phyloP scores from a whole-genome alignment of 495 filamentous ascomycete species.

The Penicillium daleae region DNA sequence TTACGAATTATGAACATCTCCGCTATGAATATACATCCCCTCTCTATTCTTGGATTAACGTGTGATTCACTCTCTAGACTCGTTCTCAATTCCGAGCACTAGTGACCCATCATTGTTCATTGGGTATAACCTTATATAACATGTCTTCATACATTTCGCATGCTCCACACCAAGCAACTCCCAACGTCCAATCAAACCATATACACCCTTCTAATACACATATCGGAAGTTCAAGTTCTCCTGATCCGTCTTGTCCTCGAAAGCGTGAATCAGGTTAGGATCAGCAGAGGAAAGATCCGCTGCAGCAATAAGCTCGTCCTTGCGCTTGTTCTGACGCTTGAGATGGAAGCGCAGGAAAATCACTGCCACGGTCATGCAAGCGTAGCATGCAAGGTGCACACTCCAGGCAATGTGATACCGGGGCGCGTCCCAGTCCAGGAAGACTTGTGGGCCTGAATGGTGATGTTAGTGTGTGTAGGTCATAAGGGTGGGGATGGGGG shows the following conservation, averaged over 20 bases:
- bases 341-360: conserved; percentile 45
- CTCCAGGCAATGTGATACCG: conserved; percentile 48
- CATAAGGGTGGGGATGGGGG: not conserved
- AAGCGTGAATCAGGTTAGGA: conserved; percentile 42
- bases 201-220: conserved; percentile 38
- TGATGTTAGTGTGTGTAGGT: conserved; percentile 1
- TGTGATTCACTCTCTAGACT: not conserved
- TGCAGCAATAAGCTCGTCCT: conserved; percentile 41
- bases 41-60: not conserved
- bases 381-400: conserved; percentile 47
- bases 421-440: conserved; percentile 42
- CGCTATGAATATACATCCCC: not conserved
- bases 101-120: not conserved
- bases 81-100: not conserved
- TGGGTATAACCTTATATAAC: not conserved
- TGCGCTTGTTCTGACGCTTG: conserved; percentile 42
- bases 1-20: not conserved
- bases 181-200: not conserved
- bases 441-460: conserved; percentile 49
- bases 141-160: not conserved
- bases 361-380: conserved; percentile 39
- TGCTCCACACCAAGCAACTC: not conserved
- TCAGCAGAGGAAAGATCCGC: conserved; percentile 32
- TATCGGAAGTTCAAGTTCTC: conserved; percentile 54
- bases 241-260: conserved; percentile 54